phyloP scores from a whole-genome alignment of 331 rosid genomes.

The Spiraea crenata region DNA sequence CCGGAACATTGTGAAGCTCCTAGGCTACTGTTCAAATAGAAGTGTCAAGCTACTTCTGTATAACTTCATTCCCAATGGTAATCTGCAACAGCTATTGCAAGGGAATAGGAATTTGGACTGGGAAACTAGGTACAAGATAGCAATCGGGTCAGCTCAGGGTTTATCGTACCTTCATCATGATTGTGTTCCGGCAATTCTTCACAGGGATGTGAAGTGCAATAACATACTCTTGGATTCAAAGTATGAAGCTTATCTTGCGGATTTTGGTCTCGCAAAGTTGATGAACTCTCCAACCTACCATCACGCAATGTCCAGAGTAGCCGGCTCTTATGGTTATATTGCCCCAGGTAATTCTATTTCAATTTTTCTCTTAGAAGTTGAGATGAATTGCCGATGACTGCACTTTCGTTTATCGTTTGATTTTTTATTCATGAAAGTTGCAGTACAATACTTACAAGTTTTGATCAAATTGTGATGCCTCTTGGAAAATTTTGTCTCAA shows the following conservation, averaged over 20 bases:
- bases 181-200: conserved; percentile 85
- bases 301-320: conserved; percentile 88
- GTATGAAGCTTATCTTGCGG: conserved; percentile 79
- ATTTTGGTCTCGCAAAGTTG: conserved; percentile 87
- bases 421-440: neutral
- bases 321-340: conserved; percentile 91
- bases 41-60: conserved; percentile 87
- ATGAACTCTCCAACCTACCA: conserved; percentile 74
- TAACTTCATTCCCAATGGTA: conserved; percentile 83
- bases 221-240: conserved; percentile 83
- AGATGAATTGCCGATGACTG: neutral
- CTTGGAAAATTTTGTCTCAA: neutral
- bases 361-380: conserved; percentile 1
- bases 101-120: conserved; percentile 76
- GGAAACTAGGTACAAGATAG: conserved; percentile 91
- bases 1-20: conserved; percentile 79
- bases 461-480: neutral
- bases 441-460: neutral
- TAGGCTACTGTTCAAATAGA: conserved; percentile 83
- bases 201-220: conserved; percentile 92
- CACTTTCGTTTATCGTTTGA: neutral
- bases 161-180: conserved; percentile 90
- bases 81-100: conserved; percentile 73
- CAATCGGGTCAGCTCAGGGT: conserved; percentile 89
- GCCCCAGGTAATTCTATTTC: conserved; percentile 64